Evolutionary conservation across 352 stramenopile species (phyloP).

Genomic region (Phytophthora agathidicida): DNA sequence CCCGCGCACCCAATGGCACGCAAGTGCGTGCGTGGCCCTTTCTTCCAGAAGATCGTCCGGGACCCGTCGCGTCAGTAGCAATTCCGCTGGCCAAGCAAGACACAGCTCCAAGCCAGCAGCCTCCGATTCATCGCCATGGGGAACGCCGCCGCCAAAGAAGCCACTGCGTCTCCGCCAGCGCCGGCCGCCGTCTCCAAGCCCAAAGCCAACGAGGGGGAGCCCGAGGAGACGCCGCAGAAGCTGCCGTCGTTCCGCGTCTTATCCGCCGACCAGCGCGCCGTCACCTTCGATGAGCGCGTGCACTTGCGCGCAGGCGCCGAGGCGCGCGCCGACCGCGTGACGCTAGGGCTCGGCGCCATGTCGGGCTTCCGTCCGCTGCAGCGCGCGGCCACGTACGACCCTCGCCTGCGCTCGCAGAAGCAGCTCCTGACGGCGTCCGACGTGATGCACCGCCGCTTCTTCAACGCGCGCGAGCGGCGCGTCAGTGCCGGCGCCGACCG

Average conservation of each 20-base stretch:
- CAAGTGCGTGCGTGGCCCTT: slow-evolving; percentile 22
- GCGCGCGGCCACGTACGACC: slow-evolving; percentile 81
- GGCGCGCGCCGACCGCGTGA: slow-evolving; percentile 40
- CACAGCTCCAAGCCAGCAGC: slow-evolving; percentile 1
- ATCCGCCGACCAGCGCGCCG: slow-evolving; percentile 71
- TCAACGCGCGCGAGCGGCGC: slow-evolving; percentile 79
- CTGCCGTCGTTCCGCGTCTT: slow-evolving; percentile 61
- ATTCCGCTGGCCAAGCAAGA: slow-evolving; percentile 14
- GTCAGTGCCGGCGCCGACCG: slow-evolving; percentile 37
- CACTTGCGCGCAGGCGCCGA: slow-evolving; percentile 45
- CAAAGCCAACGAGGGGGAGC: neutral
- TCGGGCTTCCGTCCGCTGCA: slow-evolving; percentile 78
- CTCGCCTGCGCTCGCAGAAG: slow-evolving; percentile 64
- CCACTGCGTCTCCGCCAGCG: slow-evolving; percentile 5
- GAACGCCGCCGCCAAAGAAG: slow-evolving; percentile 37
- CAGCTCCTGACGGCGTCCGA: slow-evolving; percentile 74
- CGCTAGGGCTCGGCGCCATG: slow-evolving; percentile 53
- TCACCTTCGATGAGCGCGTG: slow-evolving; percentile 86
- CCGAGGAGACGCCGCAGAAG: slow-evolving; percentile 7
- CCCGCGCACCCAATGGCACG: slow-evolving; percentile 18
- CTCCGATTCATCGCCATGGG: slow-evolving; percentile 18
- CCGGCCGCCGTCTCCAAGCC: no score
- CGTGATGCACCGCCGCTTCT: slow-evolving; percentile 82
- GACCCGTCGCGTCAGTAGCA: slow-evolving; percentile 10
- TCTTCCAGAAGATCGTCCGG: neutral